These are phyloP conservation scores for Entomophthora muscae DNA, from an alignment of 371 early-diverging fungal genomes.

Conservation along the genomic window DNA sequence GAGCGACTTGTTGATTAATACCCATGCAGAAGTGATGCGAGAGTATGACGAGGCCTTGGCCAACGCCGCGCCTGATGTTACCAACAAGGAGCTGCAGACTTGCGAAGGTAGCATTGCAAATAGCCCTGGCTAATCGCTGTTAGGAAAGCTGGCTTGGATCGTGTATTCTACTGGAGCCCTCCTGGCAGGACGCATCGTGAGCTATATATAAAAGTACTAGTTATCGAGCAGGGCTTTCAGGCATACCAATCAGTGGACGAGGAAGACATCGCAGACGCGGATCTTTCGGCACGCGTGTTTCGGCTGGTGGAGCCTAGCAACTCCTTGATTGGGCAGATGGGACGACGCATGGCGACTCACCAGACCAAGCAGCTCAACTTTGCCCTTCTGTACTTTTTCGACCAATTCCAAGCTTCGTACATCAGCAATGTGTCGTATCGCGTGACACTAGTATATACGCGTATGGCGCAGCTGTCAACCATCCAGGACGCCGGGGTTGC, in stretches of 20 bases:
- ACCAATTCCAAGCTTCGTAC: not conserved
- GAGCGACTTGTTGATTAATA: not conserved
- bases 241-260: conserved; percentile 12
- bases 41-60: conserved; percentile 1
- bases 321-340: conserved; percentile 13
- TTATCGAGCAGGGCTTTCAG: not conserved
- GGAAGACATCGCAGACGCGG: conserved; percentile 41
- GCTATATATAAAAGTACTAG: conserved; percentile 6
- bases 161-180: conserved; percentile 58
- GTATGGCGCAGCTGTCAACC: not conserved
- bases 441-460: not conserved
- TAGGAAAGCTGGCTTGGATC: conserved; percentile 58
- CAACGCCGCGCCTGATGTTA: not conserved
- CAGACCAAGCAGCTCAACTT: not conserved
- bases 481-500: not conserved
- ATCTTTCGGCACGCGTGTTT: conserved; percentile 33
- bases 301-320: conserved; percentile 34
- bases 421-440: not conserved
- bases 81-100: not conserved
- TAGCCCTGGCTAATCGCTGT: conserved; percentile 1
- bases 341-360: not conserved
- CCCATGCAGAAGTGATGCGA: not conserved
- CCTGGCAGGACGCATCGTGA: conserved; percentile 39
- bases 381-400: conserved; percentile 9
- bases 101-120: conserved; percentile 3